Percentiles rank a stretch among this genome's conserved stretches.
phyloP scores from a whole-genome alignment of 768 basidiomycete species.

The Hericium rajendrae region DNA sequence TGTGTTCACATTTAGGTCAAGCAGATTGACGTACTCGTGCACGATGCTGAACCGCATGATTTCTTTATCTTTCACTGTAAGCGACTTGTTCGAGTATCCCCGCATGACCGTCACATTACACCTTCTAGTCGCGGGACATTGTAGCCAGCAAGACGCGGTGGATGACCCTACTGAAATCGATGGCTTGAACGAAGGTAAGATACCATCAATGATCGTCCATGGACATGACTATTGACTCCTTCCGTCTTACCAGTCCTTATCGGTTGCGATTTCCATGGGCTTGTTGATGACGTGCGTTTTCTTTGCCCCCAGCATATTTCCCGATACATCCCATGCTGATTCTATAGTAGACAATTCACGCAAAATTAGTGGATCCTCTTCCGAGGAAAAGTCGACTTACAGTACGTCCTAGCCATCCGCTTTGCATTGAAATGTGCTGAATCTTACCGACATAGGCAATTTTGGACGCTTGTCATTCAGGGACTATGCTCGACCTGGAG shows the following conservation, averaged over 20 bases:
- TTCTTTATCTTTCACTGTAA: no score
- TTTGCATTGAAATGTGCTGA: background rate
- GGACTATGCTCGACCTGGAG: constrained; percentile 12
- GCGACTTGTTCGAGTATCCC: no score
- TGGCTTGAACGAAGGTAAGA: no score
- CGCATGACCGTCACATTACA: no score
- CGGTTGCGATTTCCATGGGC: background rate
- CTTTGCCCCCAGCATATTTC: background rate
- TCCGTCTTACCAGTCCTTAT: constrained; percentile 1
- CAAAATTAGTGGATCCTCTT: constrained; percentile 11
- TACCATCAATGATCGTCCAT: no score
- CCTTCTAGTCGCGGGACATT: no score
- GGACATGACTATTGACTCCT: no score
- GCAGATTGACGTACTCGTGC: no score
- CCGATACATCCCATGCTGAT: background rate
- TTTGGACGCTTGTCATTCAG: constrained; percentile 16
- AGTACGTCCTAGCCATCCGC: background rate
- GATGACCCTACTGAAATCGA: no score
- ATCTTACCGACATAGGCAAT: constrained; percentile 7
- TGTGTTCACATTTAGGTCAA: no score
- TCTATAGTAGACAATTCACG: constrained; percentile 1
- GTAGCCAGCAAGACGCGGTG: no score
- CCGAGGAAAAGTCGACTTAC: constrained; percentile 9
- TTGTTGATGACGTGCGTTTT: constrained; percentile 11
- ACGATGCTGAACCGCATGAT: no score